Conservation (phyloP, 306 rosid species). For the Nissolia schottii region DNA sequence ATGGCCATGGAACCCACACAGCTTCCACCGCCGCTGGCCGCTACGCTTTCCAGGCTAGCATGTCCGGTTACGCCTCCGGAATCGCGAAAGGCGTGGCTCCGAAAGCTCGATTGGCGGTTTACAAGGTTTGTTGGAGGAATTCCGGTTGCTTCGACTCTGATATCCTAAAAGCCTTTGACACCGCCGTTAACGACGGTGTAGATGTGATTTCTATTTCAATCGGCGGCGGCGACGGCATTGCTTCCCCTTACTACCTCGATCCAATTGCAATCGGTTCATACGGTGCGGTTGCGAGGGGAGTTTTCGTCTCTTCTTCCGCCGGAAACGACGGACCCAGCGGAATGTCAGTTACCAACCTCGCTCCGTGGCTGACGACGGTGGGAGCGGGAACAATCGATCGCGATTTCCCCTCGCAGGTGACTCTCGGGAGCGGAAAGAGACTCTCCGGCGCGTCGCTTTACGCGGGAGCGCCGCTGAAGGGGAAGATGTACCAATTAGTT, state of each 20-base stretch:
- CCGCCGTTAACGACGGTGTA: constrained; percentile 75
- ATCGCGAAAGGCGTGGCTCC: constrained; percentile 91
- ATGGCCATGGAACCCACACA: constrained; percentile 94
- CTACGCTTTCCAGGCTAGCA: constrained; percentile 60
- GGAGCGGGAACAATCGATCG: constrained; percentile 94
- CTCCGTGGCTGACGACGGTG: constrained; percentile 87
- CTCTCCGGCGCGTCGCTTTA: constrained; percentile 69
- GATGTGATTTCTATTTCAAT: constrained; percentile 82
- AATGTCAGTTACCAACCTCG: constrained; percentile 72
- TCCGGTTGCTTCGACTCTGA: constrained; percentile 89
- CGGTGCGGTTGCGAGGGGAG: constrained; percentile 70
- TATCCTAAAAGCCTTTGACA: constrained; percentile 71
- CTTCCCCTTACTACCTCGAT: constrained; percentile 76
- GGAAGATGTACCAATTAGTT: constrained; percentile 59
- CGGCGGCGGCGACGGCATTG: constrained; percentile 78
- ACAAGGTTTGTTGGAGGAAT: constrained; percentile 89
- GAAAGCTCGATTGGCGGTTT: constrained; percentile 68
- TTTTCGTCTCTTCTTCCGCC: constrained; percentile 75
- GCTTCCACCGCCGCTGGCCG: constrained; percentile 88
- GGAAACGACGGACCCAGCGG: constrained; percentile 84
- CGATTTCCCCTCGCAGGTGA: constrained; percentile 65
- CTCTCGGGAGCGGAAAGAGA: constrained; percentile 56
- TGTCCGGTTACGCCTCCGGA: constrained; percentile 82
- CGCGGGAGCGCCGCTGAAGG: constrained; percentile 57
- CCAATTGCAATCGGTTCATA: constrained; percentile 88